phyloP scores from a whole-genome alignment of 768 basidiomycete species.

The Kwoniella sp. region DNA sequence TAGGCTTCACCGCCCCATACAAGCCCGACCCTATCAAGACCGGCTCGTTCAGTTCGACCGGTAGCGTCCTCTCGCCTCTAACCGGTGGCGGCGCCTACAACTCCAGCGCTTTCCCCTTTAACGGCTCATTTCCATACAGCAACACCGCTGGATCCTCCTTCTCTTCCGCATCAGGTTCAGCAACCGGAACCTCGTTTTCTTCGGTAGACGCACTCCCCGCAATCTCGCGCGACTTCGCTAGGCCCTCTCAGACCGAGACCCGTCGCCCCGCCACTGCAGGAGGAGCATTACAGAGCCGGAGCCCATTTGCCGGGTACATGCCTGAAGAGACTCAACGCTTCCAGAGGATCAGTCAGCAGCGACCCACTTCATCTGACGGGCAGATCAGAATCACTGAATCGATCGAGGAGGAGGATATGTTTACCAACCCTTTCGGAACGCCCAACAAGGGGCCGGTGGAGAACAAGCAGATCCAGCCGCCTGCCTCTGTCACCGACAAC shows the following conservation, averaged over 20 bases:
- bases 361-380: conserved; percentile 14
- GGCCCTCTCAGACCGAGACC: conserved; percentile 39
- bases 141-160: conserved; percentile 37
- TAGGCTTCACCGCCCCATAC: conserved; percentile 5
- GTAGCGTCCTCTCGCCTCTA: not conserved
- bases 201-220: conserved; percentile 44
- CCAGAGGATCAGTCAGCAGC: conserved; percentile 2
- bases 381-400: conserved; percentile 12
- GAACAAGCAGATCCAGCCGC: conserved; percentile 8
- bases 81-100: not conserved
- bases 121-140: conserved; percentile 13
- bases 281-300: conserved; percentile 36
- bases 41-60: conserved; percentile 9
- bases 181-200: conserved; percentile 34
- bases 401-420: conserved; percentile 30
- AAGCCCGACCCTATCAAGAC: conserved; percentile 18
- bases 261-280: conserved; percentile 47
- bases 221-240: conserved; percentile 46
- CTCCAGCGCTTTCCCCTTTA: conserved; percentile 4
- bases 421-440: conserved; percentile 32
- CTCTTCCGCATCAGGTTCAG: conserved; percentile 38
- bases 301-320: conserved; percentile 20
- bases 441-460: conserved; percentile 7
- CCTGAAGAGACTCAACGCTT: conserved; percentile 19
- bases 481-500: not conserved